A percentile compares a stretch with the other conserved stretches of the same genome.
Evolutionary conservation across 768 basidiomycete species (phyloP).

Genomic region (Serendipita sp.): DNA sequence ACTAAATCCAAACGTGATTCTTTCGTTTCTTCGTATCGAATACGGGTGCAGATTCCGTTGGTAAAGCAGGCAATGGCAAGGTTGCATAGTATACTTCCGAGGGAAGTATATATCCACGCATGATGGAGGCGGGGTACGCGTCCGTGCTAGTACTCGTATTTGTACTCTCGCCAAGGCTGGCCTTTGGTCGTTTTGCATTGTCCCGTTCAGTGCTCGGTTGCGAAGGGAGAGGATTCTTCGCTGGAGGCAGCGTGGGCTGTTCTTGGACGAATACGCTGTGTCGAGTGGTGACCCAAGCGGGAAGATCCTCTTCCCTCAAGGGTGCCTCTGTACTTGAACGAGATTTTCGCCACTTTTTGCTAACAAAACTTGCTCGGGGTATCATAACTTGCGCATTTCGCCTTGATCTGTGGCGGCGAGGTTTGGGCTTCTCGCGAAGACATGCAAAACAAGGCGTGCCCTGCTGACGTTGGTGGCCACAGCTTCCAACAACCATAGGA

Average conservation of each 20-base stretch:
- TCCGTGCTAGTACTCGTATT: background rate
- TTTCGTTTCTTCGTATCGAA: background rate
- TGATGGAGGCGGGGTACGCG: background rate
- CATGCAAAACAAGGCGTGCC: background rate
- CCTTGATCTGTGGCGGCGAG: background rate
- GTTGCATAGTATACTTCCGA: constrained; percentile 1
- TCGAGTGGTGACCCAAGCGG: background rate
- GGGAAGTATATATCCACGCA: background rate
- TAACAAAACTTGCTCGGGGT: background rate
- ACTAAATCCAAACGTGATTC: background rate
- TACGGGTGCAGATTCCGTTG: background rate
- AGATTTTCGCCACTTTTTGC: background rate
- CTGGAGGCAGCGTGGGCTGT: background rate
- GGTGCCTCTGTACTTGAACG: background rate
- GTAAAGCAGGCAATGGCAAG: background rate
- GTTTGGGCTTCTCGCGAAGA: background rate
- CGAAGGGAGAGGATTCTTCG: background rate
- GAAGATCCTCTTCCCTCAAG: background rate
- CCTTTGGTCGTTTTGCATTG: background rate
- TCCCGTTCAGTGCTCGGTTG: no score
- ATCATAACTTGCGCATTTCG: constrained; percentile 4
- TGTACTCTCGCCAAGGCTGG: background rate
- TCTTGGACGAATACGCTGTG: background rate
- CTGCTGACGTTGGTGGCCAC: background rate
- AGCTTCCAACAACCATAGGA: background rate